Evolutionary conservation across 805 yeast species (phyloP), one percentile per base, ranked within the genome.

Genomic region (Kockiozyma suomiensis): DNA sequence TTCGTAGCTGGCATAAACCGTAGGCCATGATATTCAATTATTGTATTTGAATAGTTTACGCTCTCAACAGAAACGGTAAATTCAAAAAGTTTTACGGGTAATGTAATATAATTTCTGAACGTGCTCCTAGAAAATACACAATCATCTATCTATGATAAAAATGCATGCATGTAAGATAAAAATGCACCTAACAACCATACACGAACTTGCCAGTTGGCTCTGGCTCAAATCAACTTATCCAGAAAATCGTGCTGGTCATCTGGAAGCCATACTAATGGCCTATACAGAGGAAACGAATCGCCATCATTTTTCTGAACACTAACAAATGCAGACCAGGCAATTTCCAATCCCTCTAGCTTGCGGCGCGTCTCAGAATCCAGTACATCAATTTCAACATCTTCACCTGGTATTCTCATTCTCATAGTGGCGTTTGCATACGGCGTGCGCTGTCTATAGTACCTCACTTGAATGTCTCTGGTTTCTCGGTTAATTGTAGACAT

Each of bases 401-500:
- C 26, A 25, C 17, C 47, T 8, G 23, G 23, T 15, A 8, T 3
- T 15, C 23, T 49, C 32, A 35, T 49, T 4, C 25, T 28, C 56
- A 52, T 52, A 3, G n/a, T 1, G 26, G 28, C 32, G 15, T 17
- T 15, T 1, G 21, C 17, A 38, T 10, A 40, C 5, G 4, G 48
- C 6, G 48, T 41, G 21, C 19, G 4, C n/a, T 10, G 33, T 25
- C 38, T 21, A 38, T 51, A 51, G 23, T 40, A 51, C 10, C 28
- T 23, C 13, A 51, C 48, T 4, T 25, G 33, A 13, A 51, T 37
- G 15, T 42, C 40, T 38, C 55, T 41, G 19, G 55, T 19, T 23
- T 51, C 55, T 38, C 48, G 37, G 30, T 38, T 38, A 6, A 51
- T 25, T 1, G 48, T 42, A 32, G 55, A 38, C 25, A 51, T 21